phyloP scores from a whole-genome alignment of 352 stramenopile species.

The Pythium plurisporium region DNA sequence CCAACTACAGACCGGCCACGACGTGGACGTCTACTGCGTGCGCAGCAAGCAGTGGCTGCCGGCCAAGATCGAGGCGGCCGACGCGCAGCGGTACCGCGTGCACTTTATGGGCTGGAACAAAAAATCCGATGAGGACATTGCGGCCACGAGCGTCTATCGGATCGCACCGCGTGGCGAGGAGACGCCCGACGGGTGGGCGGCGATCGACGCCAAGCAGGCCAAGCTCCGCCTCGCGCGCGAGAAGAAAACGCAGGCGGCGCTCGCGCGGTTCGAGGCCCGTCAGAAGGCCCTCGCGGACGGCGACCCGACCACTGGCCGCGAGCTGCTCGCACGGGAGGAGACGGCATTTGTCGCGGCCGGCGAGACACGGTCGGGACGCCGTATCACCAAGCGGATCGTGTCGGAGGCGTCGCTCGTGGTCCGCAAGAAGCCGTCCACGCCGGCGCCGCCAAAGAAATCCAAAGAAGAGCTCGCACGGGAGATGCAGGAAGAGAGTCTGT shows the following conservation, averaged over 20 bases:
- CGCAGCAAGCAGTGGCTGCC: slow-evolving; percentile 50
- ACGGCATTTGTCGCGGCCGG: slow-evolving; percentile 56
- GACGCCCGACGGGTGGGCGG: slow-evolving; percentile 33
- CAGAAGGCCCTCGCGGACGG: not conserved
- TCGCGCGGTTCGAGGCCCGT: not conserved
- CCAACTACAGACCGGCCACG: slow-evolving; percentile 29
- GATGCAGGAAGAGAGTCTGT: slow-evolving; percentile 77
- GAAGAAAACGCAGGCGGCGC: slow-evolving; percentile 17
- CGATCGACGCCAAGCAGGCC: slow-evolving; percentile 39
- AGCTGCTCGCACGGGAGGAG: slow-evolving; percentile 1
- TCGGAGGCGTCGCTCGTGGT: slow-evolving; percentile 18
- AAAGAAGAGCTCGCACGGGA: slow-evolving; percentile 16
- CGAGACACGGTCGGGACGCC: slow-evolving; percentile 57
- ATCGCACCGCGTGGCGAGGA: slow-evolving; percentile 40
- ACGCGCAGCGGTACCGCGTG: slow-evolving; percentile 29
- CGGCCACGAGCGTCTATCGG: slow-evolving; percentile 21
- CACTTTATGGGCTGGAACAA: slow-evolving; percentile 73
- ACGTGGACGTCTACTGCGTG: slow-evolving; percentile 60
- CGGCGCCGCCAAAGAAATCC: slow-evolving; percentile 25
- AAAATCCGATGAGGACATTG: slow-evolving; percentile 47
- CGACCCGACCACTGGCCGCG: not conserved
- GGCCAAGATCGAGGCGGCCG: slow-evolving; percentile 41
- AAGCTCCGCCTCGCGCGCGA: slow-evolving; percentile 30
- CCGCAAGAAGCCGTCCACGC: slow-evolving; percentile 23
- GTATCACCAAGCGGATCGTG: slow-evolving; percentile 58